Percentiles rank a stretch among this genome's conserved stretches.
These are phyloP conservation scores for Talaromyces proteolyticus DNA, from an alignment of 495 filamentous ascomycete genomes.

Conservation along the genomic window DNA sequence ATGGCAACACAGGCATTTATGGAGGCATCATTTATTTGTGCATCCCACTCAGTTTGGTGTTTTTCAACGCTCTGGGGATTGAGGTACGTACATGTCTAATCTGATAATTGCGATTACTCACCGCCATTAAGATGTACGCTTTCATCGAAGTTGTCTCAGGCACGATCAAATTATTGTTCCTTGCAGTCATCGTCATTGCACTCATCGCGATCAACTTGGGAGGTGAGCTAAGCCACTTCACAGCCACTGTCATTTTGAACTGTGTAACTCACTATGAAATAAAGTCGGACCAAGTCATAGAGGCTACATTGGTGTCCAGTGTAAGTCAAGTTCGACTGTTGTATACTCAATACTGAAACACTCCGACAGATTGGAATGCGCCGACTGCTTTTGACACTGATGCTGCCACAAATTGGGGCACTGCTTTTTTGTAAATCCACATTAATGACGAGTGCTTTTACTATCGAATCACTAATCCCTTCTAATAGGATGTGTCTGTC, in stretches of 20 bases:
- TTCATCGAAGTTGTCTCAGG: constrained; percentile 31
- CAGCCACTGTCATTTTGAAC: background rate
- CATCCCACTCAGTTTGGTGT: constrained; percentile 22
- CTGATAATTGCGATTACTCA: background rate
- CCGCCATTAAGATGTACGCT: constrained; percentile 25
- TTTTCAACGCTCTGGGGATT: constrained; percentile 27
- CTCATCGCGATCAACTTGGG: constrained; percentile 27
- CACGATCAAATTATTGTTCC: constrained; percentile 26
- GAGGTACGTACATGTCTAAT: constrained; percentile 14
- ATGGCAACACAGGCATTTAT: constrained; percentile 15
- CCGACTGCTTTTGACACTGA: constrained; percentile 19
- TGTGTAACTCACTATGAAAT: background rate
- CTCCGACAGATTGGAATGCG: constrained; percentile 14
- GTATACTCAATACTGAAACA: background rate
- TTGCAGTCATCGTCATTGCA: constrained; percentile 20
- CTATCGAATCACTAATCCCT: background rate
- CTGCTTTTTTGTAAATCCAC: constrained; percentile 26
- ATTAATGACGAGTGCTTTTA: background rate
- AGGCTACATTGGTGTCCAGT: constrained; percentile 10
- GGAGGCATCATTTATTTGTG: constrained; percentile 22
- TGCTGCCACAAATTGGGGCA: constrained; percentile 19
- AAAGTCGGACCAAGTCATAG: background rate
- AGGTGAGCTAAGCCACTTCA: constrained; percentile 13
- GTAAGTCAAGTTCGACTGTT: too few species aligned
- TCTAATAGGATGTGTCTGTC: constrained; percentile 31